Evolutionary conservation across 257 asterid species (phyloP).

Genomic region (Capsicum pubescens): DNA sequence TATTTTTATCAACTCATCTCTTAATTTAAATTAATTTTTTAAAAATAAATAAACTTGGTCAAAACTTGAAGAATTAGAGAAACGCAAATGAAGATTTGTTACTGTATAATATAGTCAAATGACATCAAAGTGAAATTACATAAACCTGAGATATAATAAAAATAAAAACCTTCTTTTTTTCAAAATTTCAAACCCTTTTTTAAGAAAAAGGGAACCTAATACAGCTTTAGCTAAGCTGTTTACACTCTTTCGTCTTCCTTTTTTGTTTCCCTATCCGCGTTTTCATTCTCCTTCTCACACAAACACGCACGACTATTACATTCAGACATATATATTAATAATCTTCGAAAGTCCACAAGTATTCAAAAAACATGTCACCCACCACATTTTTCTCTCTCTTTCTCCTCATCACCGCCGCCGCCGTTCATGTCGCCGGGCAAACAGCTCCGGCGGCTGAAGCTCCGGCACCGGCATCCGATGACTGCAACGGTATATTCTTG

Average conservation of each 20-base stretch:
- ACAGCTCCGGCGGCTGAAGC: conserved; percentile 42
- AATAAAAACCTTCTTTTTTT: neutral
- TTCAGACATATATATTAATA: conserved; percentile 9
- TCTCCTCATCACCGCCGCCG: conserved; percentile 29
- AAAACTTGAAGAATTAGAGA: no score
- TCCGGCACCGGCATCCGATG: conserved; percentile 55
- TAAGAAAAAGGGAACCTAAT: neutral
- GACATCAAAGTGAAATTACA: neutral
- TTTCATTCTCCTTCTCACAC: conserved; percentile 23
- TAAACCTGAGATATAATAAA: neutral
- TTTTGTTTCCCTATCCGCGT: conserved; percentile 28
- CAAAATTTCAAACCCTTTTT: neutral
- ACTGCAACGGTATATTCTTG: conserved; percentile 68
- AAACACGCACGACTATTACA: conserved; percentile 18
- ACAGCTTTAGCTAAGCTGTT: conserved; percentile 72
- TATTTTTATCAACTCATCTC: no score
- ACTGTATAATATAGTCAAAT: no score
- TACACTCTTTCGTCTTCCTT: conserved; percentile 52
- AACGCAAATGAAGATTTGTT: no score
- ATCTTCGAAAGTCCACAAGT: conserved; percentile 36
- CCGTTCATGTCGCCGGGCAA: conserved; percentile 27
- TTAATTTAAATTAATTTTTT: no score
- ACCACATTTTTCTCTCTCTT: conserved; percentile 28
- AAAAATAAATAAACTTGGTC: no score
- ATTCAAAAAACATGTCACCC: conserved; percentile 45